Evolutionary conservation across 306 rosid species (phyloP).

Genomic region (Begonia masoniana): DNA sequence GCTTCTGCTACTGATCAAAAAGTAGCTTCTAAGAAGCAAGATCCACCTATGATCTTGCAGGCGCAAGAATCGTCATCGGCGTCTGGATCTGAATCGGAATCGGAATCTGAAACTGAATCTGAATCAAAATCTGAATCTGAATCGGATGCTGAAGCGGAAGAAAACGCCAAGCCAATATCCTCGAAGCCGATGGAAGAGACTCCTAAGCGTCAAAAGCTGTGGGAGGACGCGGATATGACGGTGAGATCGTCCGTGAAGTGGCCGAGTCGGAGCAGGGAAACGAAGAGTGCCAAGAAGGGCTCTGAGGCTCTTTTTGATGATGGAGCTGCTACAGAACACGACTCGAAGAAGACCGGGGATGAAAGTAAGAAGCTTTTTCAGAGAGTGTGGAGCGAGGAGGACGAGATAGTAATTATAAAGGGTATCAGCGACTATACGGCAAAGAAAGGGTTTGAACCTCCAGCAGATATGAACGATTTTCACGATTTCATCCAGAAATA

Average conservation of each 20-base stretch:
- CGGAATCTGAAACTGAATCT: constrained; percentile 42
- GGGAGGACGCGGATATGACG: constrained; percentile 14
- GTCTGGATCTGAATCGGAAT: constrained; percentile 20
- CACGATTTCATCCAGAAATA: constrained; percentile 29
- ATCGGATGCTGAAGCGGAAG: constrained; percentile 19
- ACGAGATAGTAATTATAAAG: constrained; percentile 30
- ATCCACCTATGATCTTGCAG: too few relatives aligned
- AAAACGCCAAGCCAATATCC: constrained; percentile 23
- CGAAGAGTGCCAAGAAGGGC: constrained; percentile 25
- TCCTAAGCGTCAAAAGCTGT: constrained; percentile 23
- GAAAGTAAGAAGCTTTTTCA: constrained; percentile 31
- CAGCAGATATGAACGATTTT: constrained; percentile 12
- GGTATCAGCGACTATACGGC: constrained; percentile 28
- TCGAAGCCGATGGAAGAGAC: constrained; percentile 46
- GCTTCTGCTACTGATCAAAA: too few relatives aligned
- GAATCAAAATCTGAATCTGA: constrained; percentile 39
- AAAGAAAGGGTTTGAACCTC: constrained; percentile 22
- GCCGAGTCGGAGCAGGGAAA: constrained; percentile 11
- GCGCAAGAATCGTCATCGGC: too few relatives aligned
- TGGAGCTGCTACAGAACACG: constrained; percentile 18
- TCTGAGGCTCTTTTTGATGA: constrained; percentile 11
- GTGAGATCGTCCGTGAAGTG: constrained; percentile 28
- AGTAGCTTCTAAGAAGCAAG: too few relatives aligned
- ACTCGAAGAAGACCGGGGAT: constrained; percentile 20
- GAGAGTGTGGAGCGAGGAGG: constrained; percentile 49